Evolutionary conservation across 371 early-diverging fungal species (phyloP).

Genomic region (Mortierella sp.): DNA sequence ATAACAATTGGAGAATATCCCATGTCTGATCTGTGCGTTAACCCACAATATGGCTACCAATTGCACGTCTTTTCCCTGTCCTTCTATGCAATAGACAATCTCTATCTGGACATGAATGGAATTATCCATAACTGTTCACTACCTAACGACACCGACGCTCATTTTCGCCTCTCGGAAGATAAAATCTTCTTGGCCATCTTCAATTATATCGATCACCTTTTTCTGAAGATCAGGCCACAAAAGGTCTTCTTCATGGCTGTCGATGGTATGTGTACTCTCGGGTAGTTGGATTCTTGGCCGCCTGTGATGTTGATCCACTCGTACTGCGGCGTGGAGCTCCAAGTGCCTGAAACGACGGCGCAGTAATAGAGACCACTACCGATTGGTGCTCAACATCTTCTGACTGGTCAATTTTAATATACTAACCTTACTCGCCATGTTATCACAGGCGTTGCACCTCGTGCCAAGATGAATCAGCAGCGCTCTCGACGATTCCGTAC

Average conservation of each 20-base stretch:
- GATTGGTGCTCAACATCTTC: neutral
- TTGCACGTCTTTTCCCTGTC: neutral
- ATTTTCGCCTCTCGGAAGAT: constrained; percentile 86
- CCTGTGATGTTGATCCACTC: neutral
- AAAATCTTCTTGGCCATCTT: constrained; percentile 96
- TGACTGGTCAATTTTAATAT: neutral
- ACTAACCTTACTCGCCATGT: neutral
- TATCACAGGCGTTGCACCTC: constrained; percentile 91
- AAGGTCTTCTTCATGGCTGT: constrained; percentile 97
- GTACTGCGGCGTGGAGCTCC: neutral
- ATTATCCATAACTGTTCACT: constrained; percentile 99
- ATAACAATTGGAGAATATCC: neutral
- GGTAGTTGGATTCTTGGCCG: neutral
- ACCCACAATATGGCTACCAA: neutral
- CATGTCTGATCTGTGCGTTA: neutral
- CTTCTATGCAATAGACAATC: constrained; percentile 71
- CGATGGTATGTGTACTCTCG: constrained; percentile 76
- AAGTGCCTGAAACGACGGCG: neutral
- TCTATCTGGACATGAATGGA: constrained; percentile 99
- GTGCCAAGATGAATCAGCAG: constrained; percentile 99
- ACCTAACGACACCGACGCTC: constrained; percentile 87
- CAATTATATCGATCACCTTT: constrained; percentile 95
- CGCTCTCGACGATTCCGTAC: constrained; percentile 97
- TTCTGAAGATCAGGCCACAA: constrained; percentile 93
- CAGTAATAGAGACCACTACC: neutral